Evolutionary conservation across 495 filamentous ascomycete genomes (phyloP).

Genomic region (Xylaria acuta): DNA sequence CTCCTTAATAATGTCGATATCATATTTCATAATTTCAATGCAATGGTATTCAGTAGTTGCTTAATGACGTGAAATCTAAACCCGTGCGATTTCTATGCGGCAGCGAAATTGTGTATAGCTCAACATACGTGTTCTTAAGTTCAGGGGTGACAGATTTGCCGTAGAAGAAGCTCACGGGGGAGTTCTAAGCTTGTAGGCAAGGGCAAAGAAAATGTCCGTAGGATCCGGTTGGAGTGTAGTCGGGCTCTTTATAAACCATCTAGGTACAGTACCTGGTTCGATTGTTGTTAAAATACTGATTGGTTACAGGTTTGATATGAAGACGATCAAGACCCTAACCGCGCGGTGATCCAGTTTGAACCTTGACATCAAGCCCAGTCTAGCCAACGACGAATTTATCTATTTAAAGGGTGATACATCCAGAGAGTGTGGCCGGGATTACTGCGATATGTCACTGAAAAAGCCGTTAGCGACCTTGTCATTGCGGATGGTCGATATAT

Average conservation of each 20-base stretch:
- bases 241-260: not conserved
- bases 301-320: not conserved
- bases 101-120: not conserved
- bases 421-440: not conserved
- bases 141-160: not conserved
- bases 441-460: not conserved
- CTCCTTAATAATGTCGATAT: not conserved
- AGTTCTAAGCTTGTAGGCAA: not conserved
- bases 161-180: not conserved
- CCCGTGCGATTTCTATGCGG: not conserved
- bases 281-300: not conserved
- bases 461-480: not conserved
- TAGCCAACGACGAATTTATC: not conserved
- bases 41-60: not conserved
- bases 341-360: not conserved
- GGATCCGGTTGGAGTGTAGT: not conserved
- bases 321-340: not conserved
- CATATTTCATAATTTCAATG: not conserved
- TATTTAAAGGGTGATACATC: not conserved
- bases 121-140: not conserved
- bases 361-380: not conserved
- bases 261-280: not conserved
- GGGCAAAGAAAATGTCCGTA: not conserved
- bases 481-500: not conserved
- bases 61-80: not conserved